These are phyloP conservation scores for Physcomitrellopsis africana DNA, from an alignment of 225 moss, liverwort and hornwort genomes.

Conservation along the genomic window DNA sequence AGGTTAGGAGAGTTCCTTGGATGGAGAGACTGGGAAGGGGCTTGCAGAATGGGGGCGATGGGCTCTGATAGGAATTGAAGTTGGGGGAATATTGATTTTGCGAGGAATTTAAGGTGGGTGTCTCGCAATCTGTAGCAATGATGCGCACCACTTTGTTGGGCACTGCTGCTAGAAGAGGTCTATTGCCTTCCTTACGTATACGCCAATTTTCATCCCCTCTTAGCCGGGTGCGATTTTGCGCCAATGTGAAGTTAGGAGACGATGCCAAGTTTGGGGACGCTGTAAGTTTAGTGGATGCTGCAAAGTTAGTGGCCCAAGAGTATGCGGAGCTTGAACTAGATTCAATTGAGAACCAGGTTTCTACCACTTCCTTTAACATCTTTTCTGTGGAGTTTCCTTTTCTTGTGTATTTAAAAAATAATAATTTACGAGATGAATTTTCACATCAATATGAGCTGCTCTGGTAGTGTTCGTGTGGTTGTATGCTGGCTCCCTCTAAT, in stretches of 20 bases:
- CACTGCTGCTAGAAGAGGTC: conserved; percentile 29
- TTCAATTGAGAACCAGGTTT: conserved; percentile 45
- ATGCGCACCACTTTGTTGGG: conserved; percentile 42
- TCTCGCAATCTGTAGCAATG: conserved; percentile 28
- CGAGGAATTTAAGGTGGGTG: background rate
- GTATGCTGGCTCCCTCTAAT: background rate
- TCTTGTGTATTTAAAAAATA: background rate
- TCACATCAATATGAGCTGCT: background rate
- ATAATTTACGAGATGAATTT: background rate
- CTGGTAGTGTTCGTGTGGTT: background rate
- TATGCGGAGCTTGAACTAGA: conserved; percentile 78
- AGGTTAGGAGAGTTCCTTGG: background rate
- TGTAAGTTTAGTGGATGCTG: conserved; percentile 14
- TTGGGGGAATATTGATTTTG: background rate
- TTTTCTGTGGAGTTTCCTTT: background rate
- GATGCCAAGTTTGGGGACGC: too few species aligned
- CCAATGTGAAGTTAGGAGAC: conserved; percentile 19
- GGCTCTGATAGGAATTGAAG: background rate
- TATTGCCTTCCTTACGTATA: conserved; percentile 35
- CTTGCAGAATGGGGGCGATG: background rate
- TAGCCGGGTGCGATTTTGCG: conserved; percentile 38
- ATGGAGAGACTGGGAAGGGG: background rate
- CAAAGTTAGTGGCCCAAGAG: conserved; percentile 56
- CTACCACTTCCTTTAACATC: background rate
- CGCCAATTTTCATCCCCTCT: conserved; percentile 16